These are phyloP conservation scores for barley (Hordeum vulgare) DNA, from an alignment of 176 grass and related monocot species.

Conservation along the genomic window MorexV3_pseudomolecules_assembly NC_058523.1:414917927-414918426, in stretches of 20 bases:
- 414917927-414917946: too few relatives aligned
- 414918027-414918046: too few relatives aligned
- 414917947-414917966: too few relatives aligned
- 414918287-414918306: slow-evolving; percentile 11
- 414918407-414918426: background rate
- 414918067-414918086: too few relatives aligned
- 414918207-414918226: background rate
- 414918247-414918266: background rate
- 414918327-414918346: background rate
- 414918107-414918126: background rate
- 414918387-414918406: background rate
- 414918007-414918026: too few relatives aligned
- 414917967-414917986: too few relatives aligned
- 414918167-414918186: background rate
- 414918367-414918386: background rate
- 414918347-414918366: background rate
- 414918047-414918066: too few relatives aligned
- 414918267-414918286: background rate
- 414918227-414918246: background rate
- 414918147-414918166: background rate
- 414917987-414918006: too few relatives aligned
- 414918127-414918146: background rate
- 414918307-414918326: background rate
- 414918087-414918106: background rate
- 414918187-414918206: background rate